A percentile compares a stretch with the other conserved stretches of the same genome.
Evolutionary conservation across 208 protist genomes (phyloP).

Genomic region (Phytomonas francai): DNA sequence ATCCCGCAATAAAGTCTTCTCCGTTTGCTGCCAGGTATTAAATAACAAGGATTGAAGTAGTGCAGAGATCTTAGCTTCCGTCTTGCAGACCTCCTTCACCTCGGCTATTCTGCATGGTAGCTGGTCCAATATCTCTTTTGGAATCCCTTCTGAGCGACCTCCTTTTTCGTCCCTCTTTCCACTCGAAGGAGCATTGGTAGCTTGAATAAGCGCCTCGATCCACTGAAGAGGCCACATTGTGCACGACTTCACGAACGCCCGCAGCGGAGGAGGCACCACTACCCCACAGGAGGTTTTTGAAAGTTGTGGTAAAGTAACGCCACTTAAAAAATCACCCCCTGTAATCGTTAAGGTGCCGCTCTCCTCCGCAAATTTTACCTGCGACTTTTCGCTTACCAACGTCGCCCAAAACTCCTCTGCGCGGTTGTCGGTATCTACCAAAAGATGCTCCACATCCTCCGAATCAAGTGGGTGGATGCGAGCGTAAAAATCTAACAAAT

Average conservation of each 20-base stretch:
- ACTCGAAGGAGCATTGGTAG: too few relatives aligned
- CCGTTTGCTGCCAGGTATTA: slow-evolving; percentile 49
- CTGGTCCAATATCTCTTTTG: slow-evolving; percentile 3
- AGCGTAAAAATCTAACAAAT: slow-evolving; percentile 56
- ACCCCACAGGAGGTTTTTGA: slow-evolving; percentile 37
- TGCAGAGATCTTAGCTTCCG: slow-evolving; percentile 48
- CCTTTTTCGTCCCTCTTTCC: too few relatives aligned
- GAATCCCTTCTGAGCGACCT: slow-evolving; percentile 3
- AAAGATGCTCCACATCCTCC: slow-evolving; percentile 29
- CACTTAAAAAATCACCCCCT: background rate
- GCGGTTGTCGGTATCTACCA: slow-evolving; percentile 38
- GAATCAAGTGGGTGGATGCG: slow-evolving; percentile 45
- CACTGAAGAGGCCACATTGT: slow-evolving; percentile 64
- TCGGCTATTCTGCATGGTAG: slow-evolving; percentile 32
- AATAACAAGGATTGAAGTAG: slow-evolving; percentile 72
- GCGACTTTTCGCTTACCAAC: slow-evolving; percentile 34
- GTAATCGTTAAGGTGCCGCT: background rate
- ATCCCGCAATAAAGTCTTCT: slow-evolving; percentile 59
- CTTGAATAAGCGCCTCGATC: slow-evolving; percentile 22
- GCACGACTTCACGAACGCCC: slow-evolving; percentile 56
- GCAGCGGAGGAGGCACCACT: slow-evolving; percentile 47
- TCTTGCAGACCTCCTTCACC: slow-evolving; percentile 48
- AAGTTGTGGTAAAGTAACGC: background rate
- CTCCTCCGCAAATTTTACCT: slow-evolving; percentile 13
- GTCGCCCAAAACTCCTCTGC: slow-evolving; percentile 67